Base-by-base conservation (phyloP, 768 basidiomycete species). In the Auriscalpium vulgare region DNA sequence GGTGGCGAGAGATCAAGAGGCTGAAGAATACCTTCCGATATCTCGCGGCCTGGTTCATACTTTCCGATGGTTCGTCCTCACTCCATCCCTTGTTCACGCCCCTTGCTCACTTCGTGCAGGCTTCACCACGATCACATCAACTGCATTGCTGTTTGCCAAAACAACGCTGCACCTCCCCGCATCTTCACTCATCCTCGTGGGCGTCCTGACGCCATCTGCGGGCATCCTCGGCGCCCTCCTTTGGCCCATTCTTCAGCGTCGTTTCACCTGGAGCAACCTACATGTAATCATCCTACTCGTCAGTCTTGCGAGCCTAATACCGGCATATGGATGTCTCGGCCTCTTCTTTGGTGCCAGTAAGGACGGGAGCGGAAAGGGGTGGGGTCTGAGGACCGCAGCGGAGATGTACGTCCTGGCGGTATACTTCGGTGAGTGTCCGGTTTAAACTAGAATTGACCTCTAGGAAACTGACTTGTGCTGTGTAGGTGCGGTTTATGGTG, bases 51-150 rank as follows among this genome's bases (percentile, higher is more conserved):
- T 97, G 95, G 94, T 95, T 97, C 68, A 77, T 98, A 11, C 80
- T 98, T 21, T 91, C 89, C 1, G 95, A 98, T 64, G 91, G 92
- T 89, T 52, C 46, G 80, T 69, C 35, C 10, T 1, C 4, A 37
- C 4, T 10, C 14, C 16, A 6, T 34, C 29, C 46, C 40, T n/a
- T 40, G 46, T 43, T 40, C 6, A 5, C 14, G 17, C 9, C 34
- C n/a, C 11, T 46, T 38, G 47, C 55, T 48, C 9, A n/a, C 13
- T 23, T n/a, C 13, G 4, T 35, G 8, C 40, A 91, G 91, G 87
- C 2, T 94, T 95, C 70, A 91, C 94, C 3, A 97, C 95, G 0
- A 87, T 97, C 47, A 93, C 92, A 0, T 90, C 90, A 0, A 92
- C 91, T 0, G 91, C 95, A 0, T 81, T 97, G 54, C 79, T 99